phyloP scores from a whole-genome alignment of 768 basidiomycete species.

The Termitomyces sp. region DNA sequence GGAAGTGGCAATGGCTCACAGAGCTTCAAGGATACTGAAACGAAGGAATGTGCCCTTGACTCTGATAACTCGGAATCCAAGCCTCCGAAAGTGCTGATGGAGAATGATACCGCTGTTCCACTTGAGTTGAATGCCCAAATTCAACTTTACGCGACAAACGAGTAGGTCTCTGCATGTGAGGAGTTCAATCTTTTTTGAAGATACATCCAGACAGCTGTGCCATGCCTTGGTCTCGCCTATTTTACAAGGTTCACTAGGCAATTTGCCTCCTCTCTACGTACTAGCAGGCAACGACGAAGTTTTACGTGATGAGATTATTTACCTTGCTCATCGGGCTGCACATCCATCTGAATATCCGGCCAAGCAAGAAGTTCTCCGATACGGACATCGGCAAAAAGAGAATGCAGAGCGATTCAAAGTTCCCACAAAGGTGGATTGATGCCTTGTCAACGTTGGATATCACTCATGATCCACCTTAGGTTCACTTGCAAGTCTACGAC shows the following conservation, averaged over 20 bases:
- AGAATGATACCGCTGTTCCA: background rate
- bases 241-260: background rate
- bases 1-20: background rate
- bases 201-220: background rate
- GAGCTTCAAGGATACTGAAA: background rate
- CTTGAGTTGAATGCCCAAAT: background rate
- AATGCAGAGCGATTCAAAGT: background rate
- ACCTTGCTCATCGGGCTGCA: conserved; percentile 76
- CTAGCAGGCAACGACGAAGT: conserved; percentile 72
- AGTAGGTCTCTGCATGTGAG: background rate
- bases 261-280: conserved; percentile 57
- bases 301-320: conserved; percentile 73
- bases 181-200: background rate
- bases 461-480: conserved; percentile 27
- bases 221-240: background rate
- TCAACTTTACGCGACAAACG: background rate
- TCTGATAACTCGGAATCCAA: no score
- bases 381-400: background rate
- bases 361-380: conserved; percentile 2
- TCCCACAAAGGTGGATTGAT: conserved; percentile 19
- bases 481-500: conserved; percentile 74
- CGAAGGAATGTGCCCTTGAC: background rate
- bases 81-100: background rate
- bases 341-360: conserved; percentile 62
- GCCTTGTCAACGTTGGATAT: conserved; percentile 12